Evolutionary conservation across 176 grass and related monocot genomes (phyloP).

Genomic region (maize (Zea mays)): DNA sequence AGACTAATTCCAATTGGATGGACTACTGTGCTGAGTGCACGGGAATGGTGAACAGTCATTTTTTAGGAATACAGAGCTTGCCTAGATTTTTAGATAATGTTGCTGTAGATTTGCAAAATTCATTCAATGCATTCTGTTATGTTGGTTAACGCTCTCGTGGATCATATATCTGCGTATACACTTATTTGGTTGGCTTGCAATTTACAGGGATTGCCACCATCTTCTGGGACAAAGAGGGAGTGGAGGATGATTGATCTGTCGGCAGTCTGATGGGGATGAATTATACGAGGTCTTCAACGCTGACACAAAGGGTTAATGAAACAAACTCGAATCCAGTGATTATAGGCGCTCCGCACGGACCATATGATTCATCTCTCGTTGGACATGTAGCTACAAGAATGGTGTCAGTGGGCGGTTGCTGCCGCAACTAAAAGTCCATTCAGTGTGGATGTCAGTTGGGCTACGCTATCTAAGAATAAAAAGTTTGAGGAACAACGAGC

Average conservation of each 20-base stretch:
- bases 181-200: neutral
- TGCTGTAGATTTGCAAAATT: too few species aligned
- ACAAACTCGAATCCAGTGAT: constrained; percentile 28
- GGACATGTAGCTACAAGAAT: constrained; percentile 26
- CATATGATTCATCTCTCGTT: constrained; percentile 31
- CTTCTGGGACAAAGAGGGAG: constrained; percentile 5
- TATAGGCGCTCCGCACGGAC: neutral
- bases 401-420: constrained; percentile 18
- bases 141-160: too few species aligned
- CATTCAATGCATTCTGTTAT: too few species aligned
- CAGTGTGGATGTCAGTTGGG: constrained; percentile 15
- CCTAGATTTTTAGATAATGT: too few species aligned
- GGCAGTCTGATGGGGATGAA: constrained; percentile 29
- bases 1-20: too few species aligned
- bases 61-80: too few species aligned
- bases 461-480: constrained; percentile 40
- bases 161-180: too few species aligned
- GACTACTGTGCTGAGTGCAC: too few species aligned
- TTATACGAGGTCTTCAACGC: constrained; percentile 36
- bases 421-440: constrained; percentile 22
- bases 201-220: constrained; percentile 29
- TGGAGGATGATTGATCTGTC: constrained; percentile 39
- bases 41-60: too few species aligned
- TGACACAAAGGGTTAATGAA: constrained; percentile 36
- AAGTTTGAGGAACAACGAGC: constrained; percentile 20